Conservation (phyloP, 129 eudicot species). For the Pulicaria dysenterica region DNA sequence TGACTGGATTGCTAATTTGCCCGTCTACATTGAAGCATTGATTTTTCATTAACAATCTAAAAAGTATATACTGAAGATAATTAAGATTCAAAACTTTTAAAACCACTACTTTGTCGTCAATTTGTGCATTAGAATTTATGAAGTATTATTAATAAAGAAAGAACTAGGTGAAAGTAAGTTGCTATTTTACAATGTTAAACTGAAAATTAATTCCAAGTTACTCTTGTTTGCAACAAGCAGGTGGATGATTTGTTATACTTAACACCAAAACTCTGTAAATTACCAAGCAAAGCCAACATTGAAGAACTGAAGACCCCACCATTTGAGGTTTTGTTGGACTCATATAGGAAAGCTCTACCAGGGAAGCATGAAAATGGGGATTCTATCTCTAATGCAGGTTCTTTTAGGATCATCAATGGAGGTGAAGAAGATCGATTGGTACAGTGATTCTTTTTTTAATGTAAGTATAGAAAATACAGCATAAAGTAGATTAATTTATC, state of each 20-base stretch:
- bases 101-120: too few species aligned
- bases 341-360: slow-evolving; percentile 39
- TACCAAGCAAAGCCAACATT: slow-evolving; percentile 30
- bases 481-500: not conserved
- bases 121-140: too few species aligned
- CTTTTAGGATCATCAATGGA: slow-evolving; percentile 22
- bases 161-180: not conserved
- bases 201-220: not conserved
- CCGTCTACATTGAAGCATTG: too few species aligned
- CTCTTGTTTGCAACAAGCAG: slow-evolving; percentile 37
- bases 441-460: not conserved
- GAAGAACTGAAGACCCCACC: slow-evolving; percentile 66
- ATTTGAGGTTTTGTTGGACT: slow-evolving; percentile 54
- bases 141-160: too few species aligned
- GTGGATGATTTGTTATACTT: slow-evolving; percentile 45
- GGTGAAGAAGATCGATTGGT: slow-evolving; percentile 27
- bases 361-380: slow-evolving; percentile 45
- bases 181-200: not conserved
- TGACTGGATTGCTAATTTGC: too few species aligned
- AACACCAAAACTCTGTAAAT: slow-evolving; percentile 41
- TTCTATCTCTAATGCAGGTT: slow-evolving; percentile 11
- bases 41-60: too few species aligned
- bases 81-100: too few species aligned
- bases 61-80: too few species aligned
- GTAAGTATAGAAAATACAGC: slow-evolving; percentile 1